Conservation (phyloP, 179 eudicot species). For the Drosera spatulata region DNA sequence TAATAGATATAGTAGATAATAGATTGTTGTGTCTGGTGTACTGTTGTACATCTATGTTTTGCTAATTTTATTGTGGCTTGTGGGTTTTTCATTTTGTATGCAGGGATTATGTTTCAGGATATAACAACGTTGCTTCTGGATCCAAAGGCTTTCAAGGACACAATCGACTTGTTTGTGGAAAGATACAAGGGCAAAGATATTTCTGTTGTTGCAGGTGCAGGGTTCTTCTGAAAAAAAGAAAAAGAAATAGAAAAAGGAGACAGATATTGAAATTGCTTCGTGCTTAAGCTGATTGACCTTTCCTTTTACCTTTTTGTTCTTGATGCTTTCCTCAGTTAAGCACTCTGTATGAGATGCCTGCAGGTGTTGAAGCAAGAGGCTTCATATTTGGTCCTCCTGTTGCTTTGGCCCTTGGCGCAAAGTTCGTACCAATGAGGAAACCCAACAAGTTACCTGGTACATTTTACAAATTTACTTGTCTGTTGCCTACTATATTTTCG, state of each 20-base stretch:
- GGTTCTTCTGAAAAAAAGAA: neutral
- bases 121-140: constrained; percentile 83
- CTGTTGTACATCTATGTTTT: neutral
- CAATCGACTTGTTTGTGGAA: constrained; percentile 88
- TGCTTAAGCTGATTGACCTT: neutral
- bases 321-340: neutral
- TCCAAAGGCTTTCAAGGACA: constrained; percentile 80
- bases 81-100: neutral
- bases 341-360: constrained; percentile 10
- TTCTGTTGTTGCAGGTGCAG: constrained; percentile 69
- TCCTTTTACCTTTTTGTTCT: neutral
- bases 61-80: neutral
- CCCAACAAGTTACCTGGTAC: constrained; percentile 88
- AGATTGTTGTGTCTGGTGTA: neutral
- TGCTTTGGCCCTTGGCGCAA: constrained; percentile 93
- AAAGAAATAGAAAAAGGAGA: too few species aligned
- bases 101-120: constrained; percentile 84
- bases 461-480: neutral
- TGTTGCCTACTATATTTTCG: neutral
- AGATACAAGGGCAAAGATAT: constrained; percentile 57
- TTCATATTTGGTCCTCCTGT: constrained; percentile 98
- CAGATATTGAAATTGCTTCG: too few species aligned
- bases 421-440: constrained; percentile 90
- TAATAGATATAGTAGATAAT: too few species aligned
- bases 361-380: constrained; percentile 95